These are phyloP conservation scores for Collybiopsis luxurians DNA, from an alignment of 768 basidiomycete species.

Conservation along the genomic window DNA sequence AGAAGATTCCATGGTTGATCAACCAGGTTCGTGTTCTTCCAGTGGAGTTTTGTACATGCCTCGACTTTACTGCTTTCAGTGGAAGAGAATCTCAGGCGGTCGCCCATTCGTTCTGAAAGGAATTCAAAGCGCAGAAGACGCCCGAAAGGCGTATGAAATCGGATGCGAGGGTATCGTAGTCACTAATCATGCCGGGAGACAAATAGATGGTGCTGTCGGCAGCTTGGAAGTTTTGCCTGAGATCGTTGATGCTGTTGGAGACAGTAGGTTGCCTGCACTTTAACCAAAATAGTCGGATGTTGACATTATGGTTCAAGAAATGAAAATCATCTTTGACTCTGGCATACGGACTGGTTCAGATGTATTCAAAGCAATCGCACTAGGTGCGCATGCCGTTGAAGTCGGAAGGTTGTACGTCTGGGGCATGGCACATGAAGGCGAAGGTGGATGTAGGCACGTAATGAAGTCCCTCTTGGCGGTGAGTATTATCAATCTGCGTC, in stretches of 20 bases:
- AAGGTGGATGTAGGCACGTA: slow-evolving; percentile 51
- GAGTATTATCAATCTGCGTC: slow-evolving; percentile 11
- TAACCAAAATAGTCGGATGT: neutral
- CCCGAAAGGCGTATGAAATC: slow-evolving; percentile 40
- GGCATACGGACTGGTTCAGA: slow-evolving; percentile 50
- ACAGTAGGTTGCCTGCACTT: slow-evolving; percentile 28
- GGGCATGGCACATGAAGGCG: slow-evolving; percentile 52
- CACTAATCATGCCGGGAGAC: slow-evolving; percentile 53
- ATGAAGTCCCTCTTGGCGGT: slow-evolving; percentile 49
- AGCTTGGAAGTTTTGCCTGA: slow-evolving; percentile 49
- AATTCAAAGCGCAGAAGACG: slow-evolving; percentile 46
- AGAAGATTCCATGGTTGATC: slow-evolving; percentile 49
- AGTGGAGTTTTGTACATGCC: neutral
- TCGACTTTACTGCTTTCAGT: slow-evolving; percentile 26
- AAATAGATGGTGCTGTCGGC: slow-evolving; percentile 55
- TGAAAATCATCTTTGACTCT: slow-evolving; percentile 53
- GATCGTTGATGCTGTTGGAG: slow-evolving; percentile 49
- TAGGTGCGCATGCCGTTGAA: slow-evolving; percentile 51
- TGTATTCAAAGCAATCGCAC: slow-evolving; percentile 55
- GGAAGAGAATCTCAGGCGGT: slow-evolving; percentile 45
- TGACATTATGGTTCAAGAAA: slow-evolving; percentile 25
- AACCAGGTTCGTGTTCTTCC: slow-evolving; percentile 27
- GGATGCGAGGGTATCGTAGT: slow-evolving; percentile 57
- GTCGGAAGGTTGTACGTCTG: slow-evolving; percentile 49
- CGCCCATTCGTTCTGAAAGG: slow-evolving; percentile 56